Conservation (phyloP, 352 stramenopile genomes). For the Pythium rishiriense region DNA sequence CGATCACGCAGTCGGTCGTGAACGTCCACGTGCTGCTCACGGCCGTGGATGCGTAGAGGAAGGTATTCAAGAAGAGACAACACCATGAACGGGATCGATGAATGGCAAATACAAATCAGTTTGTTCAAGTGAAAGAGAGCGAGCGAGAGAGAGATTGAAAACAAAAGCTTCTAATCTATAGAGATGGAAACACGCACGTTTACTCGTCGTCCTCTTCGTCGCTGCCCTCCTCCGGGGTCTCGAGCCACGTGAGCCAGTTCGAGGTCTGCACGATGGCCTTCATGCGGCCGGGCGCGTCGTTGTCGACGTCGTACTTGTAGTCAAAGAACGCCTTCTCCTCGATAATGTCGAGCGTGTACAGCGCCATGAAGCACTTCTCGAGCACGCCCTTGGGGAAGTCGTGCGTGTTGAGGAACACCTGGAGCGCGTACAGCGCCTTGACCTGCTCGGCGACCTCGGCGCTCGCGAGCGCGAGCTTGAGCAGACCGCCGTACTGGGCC, state of each 20-base stretch:
- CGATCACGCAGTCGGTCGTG: constrained; percentile 54
- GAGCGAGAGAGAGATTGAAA: neutral
- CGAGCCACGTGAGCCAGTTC: constrained; percentile 80
- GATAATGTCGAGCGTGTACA: constrained; percentile 83
- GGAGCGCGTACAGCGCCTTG: constrained; percentile 71
- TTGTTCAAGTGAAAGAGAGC: neutral
- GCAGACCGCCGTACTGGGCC: constrained; percentile 58
- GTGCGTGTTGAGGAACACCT: constrained; percentile 73
- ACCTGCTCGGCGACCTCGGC: constrained; percentile 67
- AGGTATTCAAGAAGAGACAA: neutral
- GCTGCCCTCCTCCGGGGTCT: constrained; percentile 72
- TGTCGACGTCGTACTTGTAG: constrained; percentile 87
- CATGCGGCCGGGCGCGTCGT: constrained; percentile 70
- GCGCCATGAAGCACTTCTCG: constrained; percentile 85
- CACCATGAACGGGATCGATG: neutral
- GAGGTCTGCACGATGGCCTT: constrained; percentile 84
- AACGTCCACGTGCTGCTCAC: constrained; percentile 53
- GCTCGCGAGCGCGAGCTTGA: constrained; percentile 53
- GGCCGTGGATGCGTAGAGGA: neutral
- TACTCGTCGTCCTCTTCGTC: constrained; percentile 79
- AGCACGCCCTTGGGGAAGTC: constrained; percentile 78
- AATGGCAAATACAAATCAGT: neutral
- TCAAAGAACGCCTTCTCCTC: constrained; percentile 80
- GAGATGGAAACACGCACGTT: constrained; percentile 1
- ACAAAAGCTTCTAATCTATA: constrained; percentile 26